Evolutionary conservation across 352 stramenopile genomes (phyloP), one percentile per base, ranked within the genome.

Genomic region (Thraustotheca clavata): DNA sequence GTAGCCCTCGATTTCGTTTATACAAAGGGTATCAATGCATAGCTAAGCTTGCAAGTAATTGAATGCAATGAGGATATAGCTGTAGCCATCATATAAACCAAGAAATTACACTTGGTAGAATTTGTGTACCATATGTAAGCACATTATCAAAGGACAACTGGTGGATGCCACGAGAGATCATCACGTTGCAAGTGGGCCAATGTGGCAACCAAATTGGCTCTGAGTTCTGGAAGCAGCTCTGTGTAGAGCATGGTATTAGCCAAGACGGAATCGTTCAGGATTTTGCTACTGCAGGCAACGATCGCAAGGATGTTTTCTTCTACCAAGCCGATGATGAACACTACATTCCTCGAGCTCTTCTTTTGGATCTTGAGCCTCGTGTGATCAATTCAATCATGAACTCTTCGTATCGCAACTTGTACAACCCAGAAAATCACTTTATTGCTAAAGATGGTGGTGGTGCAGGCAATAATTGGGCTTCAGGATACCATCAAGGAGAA

Each of bases 181-280:
- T 99, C 72, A 99, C 97, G 46, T 76, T 99, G 32, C 96, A 99
- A 79, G 92, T 98, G 8, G 97, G 97, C 32, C 97, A 99, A 80
- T 99, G 97, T 76, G 97, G 97, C 68, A 99, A 99, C 77, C 97
- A 99, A 83, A 98, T 99, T 62, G 97, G 97, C 16, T 97, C 91
- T 71, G 97, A 99, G 82, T 99, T 99, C 79, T 99, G 97, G 97
- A 99, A 98, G 73, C 94, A 99, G 75, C 83, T 99, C 29, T 99
- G 95, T 70, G 80, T 93, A 12, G 97, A 99, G 79, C 97, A 99
- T 76, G 97, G 97, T 41, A 99, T 99, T 72, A 91, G 83, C 18
- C 87, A 91, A 0, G 96, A 99, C 71, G 96, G 97, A 22, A 96
- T 98, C 33, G 84, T 99, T 34, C 79, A 97, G 71, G 94, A 98